A percentile compares a stretch with the other conserved stretches of the same genome.
These are phyloP conservation scores for Rhododendron ovatum DNA, from an alignment of 148 eudicot species.

Conservation along the genomic window DNA sequence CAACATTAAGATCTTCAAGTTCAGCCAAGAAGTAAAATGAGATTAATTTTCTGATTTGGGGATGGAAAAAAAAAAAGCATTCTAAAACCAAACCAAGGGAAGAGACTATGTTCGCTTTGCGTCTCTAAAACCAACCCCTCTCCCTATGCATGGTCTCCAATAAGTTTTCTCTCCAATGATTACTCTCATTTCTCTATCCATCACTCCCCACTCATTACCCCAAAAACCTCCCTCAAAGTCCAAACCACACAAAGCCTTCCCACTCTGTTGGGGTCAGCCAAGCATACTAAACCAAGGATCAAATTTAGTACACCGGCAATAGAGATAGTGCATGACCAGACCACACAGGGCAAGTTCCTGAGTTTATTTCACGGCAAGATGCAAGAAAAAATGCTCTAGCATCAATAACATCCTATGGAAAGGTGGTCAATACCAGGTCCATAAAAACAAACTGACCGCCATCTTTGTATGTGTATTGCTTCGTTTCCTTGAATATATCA, in stretches of 20 bases:
- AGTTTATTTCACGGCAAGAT: background rate
- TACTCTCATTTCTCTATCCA: no score
- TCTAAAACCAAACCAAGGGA: background rate
- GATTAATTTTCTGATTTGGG: background rate
- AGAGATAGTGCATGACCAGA: background rate
- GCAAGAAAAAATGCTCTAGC: background rate
- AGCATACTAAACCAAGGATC: background rate
- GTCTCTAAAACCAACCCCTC: no score
- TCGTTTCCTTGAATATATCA: conserved; percentile 77
- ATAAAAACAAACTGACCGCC: conserved; percentile 79
- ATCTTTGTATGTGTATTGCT: conserved; percentile 94
- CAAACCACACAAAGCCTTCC: background rate
- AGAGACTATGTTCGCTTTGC: background rate
- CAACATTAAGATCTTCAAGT: background rate
- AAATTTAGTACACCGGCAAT: background rate
- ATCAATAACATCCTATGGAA: conserved; percentile 17
- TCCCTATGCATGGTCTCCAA: no score
- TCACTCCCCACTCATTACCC: no score
- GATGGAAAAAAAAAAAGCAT: background rate
- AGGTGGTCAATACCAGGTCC: conserved; percentile 61
- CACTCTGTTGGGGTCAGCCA: background rate
- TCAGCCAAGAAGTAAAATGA: background rate
- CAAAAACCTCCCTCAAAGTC: no score
- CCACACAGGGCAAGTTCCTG: background rate
- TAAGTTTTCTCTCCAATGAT: no score